Percentiles rank a stretch among this genome's conserved stretches.
Evolutionary conservation across 441 rosid genomes (phyloP).

Genomic region (Euphorbia corollata): DNA sequence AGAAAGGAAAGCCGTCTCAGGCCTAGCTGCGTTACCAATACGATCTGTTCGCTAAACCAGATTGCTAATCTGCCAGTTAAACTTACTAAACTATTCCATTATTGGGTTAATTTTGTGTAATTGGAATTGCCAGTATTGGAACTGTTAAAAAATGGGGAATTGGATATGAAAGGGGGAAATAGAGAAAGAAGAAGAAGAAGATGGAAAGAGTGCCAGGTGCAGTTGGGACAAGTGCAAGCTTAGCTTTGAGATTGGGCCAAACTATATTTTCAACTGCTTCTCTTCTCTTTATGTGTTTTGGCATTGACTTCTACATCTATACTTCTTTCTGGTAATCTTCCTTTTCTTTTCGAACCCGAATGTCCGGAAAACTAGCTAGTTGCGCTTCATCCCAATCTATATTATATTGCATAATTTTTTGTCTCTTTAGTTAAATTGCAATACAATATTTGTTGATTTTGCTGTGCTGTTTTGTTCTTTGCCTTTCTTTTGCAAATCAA

Average conservation of each 20-base stretch:
- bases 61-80: neutral
- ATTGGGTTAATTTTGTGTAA: neutral
- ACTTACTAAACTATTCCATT: neutral
- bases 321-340: slow-evolving; percentile 52
- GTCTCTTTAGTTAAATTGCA: no score
- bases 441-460: no score
- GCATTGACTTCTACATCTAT: slow-evolving; percentile 51
- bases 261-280: slow-evolving; percentile 50
- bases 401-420: no score
- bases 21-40: no score
- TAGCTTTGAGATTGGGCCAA: slow-evolving; percentile 63
- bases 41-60: neutral
- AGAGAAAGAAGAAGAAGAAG: slow-evolving; percentile 16
- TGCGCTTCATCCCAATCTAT: no score
- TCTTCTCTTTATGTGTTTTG: slow-evolving; percentile 55
- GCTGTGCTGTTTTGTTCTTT: neutral
- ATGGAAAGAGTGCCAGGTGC: slow-evolving; percentile 49
- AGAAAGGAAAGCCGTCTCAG: no score
- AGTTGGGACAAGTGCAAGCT: slow-evolving; percentile 53
- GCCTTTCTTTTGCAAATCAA: neutral
- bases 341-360: no score
- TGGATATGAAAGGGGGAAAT: slow-evolving; percentile 22
- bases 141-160: slow-evolving; percentile 12
- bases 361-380: no score
- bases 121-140: neutral